Evolutionary conservation across 768 basidiomycete genomes (phyloP).

Genomic region (Agaricus bisporus): DNA sequence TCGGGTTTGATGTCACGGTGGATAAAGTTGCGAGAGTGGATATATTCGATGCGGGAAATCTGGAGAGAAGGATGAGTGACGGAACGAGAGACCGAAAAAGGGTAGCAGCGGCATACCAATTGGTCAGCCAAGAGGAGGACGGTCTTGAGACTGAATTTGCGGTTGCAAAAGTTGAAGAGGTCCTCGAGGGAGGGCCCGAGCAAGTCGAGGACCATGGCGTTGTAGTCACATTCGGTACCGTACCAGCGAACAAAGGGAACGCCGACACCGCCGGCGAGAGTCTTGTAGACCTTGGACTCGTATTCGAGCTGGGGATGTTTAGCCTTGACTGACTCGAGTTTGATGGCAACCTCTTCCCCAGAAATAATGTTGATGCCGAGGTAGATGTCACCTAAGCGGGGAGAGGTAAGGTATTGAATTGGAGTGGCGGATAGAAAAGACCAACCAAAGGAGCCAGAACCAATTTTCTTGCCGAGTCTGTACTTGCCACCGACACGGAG

Average conservation of each 20-base stretch:
- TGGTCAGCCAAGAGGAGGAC: conserved; percentile 96
- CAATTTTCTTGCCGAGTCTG: conserved; percentile 98
- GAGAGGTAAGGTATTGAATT: neutral
- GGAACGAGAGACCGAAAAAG: conserved; percentile 16
- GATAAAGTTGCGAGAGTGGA: conserved; percentile 98
- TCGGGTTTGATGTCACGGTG: conserved; percentile 99
- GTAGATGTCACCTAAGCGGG: conserved; percentile 84
- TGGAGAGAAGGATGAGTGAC: conserved; percentile 26
- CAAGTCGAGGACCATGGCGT: conserved; percentile 98
- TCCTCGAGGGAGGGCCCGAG: conserved; percentile 90
- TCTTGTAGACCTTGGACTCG: conserved; percentile 93
- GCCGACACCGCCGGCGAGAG: conserved; percentile 97
- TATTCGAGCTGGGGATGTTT: conserved; percentile 99
- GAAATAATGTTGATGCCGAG: conserved; percentile 99
- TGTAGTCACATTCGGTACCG: conserved; percentile 96
- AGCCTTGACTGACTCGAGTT: conserved; percentile 99
- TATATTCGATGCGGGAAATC: conserved; percentile 99
- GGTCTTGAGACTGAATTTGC: conserved; percentile 97
- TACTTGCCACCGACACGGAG: conserved; percentile 92
- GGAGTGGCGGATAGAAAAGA: conserved; percentile 13
- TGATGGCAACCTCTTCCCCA: conserved; percentile 99
- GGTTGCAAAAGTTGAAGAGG: conserved; percentile 92
- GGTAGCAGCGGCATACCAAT: conserved; percentile 50
- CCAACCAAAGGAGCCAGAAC: conserved; percentile 95
- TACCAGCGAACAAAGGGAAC: conserved; percentile 98